Evolutionary conservation across 164 flowering plant species (phyloP), one percentile per base, ranked within the genome.

Genomic region (Aristolochia contorta): DNA sequence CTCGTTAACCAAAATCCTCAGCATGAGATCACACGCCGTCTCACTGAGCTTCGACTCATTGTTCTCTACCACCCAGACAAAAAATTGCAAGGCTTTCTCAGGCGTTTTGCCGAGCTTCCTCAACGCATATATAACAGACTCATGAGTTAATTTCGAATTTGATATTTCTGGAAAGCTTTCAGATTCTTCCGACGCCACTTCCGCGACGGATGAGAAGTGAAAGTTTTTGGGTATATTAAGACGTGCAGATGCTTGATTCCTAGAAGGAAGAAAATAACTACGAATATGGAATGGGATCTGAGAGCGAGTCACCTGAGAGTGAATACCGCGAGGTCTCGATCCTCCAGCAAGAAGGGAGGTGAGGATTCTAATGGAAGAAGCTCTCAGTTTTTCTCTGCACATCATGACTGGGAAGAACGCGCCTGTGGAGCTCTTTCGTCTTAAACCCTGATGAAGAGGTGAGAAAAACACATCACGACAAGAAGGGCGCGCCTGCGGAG

Each of bases 101-200:
- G 87, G 87, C 68, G 71, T 69, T 33, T 74, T 79, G 22, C 77
- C 77, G 1, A 87, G 71, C 60, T 74, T 76, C 76, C 75, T 85
- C 76, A 89, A 63, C 60, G 83, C 75, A 58, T 87, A 89, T 21
- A 86, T 19, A 43, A 83, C 80, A 58, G 72, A 64, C 64, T 84
- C 96, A 59, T 84, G 90, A 68, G 74, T 79, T 59, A 73, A 32
- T 2, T 10, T 19, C n/a, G 79, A 63, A 32, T 58, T 37, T 8
- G 43, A 37, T 37, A 58, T 56, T 15, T 65, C 71, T 49, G 85
- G 67, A 69, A 79, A 72, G 14, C 48, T 54, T 67, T 82, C 84
- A 21, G 83, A 54, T 61, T 75, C 82, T 45, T 72, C 64, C 16
- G 83, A 77, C 90, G 87, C 84, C 16, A 75, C 82, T 33, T 76